Conservation (phyloP, 805 yeast species). For the Barnettozyma salicaria region DNA sequence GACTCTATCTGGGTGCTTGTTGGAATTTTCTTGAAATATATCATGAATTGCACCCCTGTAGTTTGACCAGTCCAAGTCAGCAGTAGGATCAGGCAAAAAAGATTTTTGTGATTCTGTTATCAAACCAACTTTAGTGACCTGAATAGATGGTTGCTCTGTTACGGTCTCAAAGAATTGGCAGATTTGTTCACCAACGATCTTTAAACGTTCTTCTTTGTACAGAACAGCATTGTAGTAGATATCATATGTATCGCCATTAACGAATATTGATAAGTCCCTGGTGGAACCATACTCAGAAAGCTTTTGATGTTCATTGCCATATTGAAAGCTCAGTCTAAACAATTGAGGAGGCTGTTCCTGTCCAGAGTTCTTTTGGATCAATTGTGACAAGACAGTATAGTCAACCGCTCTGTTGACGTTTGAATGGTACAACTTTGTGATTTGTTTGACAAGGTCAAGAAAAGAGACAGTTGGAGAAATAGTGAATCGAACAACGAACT, state of each 20-base stretch:
- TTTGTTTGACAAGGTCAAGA: slow-evolving; percentile 41
- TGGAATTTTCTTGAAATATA: slow-evolving; percentile 84
- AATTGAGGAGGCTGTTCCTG: slow-evolving; percentile 56
- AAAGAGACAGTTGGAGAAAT: slow-evolving; percentile 54
- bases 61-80: slow-evolving; percentile 82
- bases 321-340: slow-evolving; percentile 52
- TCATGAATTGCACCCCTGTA: slow-evolving; percentile 96
- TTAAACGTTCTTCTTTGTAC: slow-evolving; percentile 64
- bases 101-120: slow-evolving; percentile 58
- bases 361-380: slow-evolving; percentile 43
- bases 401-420: slow-evolving; percentile 32
- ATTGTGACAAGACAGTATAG: slow-evolving; percentile 50
- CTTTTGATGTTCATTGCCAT: slow-evolving; percentile 28
- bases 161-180: slow-evolving; percentile 42
- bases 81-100: slow-evolving; percentile 80
- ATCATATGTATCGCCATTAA: slow-evolving; percentile 31
- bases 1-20: slow-evolving; percentile 72
- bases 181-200: slow-evolving; percentile 68
- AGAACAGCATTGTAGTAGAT: slow-evolving; percentile 72
- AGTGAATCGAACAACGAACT: slow-evolving; percentile 57
- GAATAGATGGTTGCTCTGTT: slow-evolving; percentile 30
- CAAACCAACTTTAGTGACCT: slow-evolving; percentile 58
- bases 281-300: slow-evolving; percentile 40
- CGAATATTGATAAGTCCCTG: slow-evolving; percentile 60
- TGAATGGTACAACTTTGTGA: slow-evolving; percentile 35